Evolutionary conservation across 2,329 filamentous ascomycete species (phyloP), one percentile per base, ranked within the genome.

Genomic region (Alternaria tenuissima): DNA sequence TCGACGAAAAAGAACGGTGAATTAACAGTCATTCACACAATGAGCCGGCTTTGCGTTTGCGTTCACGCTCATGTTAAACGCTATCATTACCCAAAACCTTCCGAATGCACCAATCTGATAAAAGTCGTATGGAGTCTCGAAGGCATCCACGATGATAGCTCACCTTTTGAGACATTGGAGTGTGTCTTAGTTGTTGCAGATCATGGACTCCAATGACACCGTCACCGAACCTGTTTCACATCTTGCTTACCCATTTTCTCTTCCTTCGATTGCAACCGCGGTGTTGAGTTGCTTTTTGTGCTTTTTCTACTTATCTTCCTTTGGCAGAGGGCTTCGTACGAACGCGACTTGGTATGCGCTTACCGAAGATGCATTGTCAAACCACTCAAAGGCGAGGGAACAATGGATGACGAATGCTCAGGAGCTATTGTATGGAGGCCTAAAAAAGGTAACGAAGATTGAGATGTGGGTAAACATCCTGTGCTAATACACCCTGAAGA

Each of bases 81-180:
- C 0, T 32, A 4, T 32, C 9, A 32, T 3, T 3, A 20, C 3
- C 3, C 20, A 9, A 12, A 32, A 32, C 3, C 30, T 0, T 1
- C 11, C 11, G 30, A 12, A 1, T 4, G 30, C 30, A 12, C 8
- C 0, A 12, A 2, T 1, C 3, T 0, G 30, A 32, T 32, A 32
- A 32, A 32, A 0, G 0, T 1, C 30, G 30, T 0, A 5, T 0
- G 5, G 8, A 32, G 30, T 12, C 1, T 12, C 30, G 1, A 32
- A 11, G 1, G 30, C 11, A 32, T 2, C 0, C 30, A 0, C 9
- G 5, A 32, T 32, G 9, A 12, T 1, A 32, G 9, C 0, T 12
- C 8, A 32, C 0, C 30, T 26, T 9, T 9, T 0, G 9, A 32
- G 30, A 32, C 30, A 0, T 32, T 12, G 30, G 0, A 5, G 11